Evolutionary conservation across 176 grass and related monocot species (phyloP).

Genomic region (Oryza longistaminata): DNA sequence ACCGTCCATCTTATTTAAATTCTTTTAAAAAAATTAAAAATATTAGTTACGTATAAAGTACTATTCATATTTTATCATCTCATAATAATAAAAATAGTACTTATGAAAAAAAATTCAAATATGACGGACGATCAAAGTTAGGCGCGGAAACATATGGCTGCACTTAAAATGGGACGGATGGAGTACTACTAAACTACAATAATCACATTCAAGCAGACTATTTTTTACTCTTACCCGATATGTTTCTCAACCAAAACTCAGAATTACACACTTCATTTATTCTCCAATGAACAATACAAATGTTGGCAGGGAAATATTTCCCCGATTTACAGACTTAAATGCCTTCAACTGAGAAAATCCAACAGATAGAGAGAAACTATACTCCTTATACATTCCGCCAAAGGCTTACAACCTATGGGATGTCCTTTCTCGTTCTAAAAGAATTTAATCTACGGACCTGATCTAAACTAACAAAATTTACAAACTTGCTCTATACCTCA

Average conservation of each 20-base stretch:
- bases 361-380: background rate
- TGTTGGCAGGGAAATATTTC: background rate
- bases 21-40: too few relatives aligned
- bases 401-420: background rate
- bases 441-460: constrained; percentile 21
- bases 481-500: constrained; percentile 15
- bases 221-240: background rate
- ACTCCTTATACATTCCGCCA: background rate
- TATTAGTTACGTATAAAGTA: too few relatives aligned
- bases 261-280: background rate
- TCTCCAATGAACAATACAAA: constrained; percentile 1
- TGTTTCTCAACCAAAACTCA: background rate
- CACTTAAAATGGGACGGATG: too few relatives aligned
- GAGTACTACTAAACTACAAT: background rate
- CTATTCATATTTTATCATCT: too few relatives aligned
- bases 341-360: constrained; percentile 5
- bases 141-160: too few relatives aligned
- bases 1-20: too few relatives aligned
- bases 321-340: constrained; percentile 36
- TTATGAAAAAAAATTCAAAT: too few relatives aligned
- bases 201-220: background rate
- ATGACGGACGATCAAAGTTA: too few relatives aligned
- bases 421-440: background rate
- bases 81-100: too few relatives aligned
- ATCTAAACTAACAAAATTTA: background rate